Base-by-base conservation (phyloP, 2,329 filamentous ascomycete species). In the Ascochyta clinopodiicola region DNA sequence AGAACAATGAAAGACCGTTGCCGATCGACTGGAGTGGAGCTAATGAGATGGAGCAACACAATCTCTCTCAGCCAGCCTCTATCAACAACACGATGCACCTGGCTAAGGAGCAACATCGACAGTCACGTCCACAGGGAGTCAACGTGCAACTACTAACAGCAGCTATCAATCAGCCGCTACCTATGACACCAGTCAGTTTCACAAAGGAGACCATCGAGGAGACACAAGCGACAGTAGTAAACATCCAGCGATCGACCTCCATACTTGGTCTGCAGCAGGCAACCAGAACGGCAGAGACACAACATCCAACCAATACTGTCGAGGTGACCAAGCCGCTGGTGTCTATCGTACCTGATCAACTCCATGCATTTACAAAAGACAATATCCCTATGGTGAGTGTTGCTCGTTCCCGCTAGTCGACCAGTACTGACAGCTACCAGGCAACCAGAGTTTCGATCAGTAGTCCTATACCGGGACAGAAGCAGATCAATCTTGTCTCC, bases 11-110 rank as follows among this genome's bases (percentile, higher is more conserved):
- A 10, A n/a, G 15, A 17, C 25, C 32, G 17, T 19, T 37, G 4
- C 7, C 40, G 5, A 35, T 6, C 10, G 43, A 52, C 37, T 52
- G 50, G 50, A 37, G 19, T 29, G 40, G 32, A 9, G 50, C 42
- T 24, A 35, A 19, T 24, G 43, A 46, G 36, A 24, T 46, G 22
- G 43, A 46, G 22, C 42, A 45, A 10, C 25, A n/a, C n/a, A 13
- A 10, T 7, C n/a, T 29, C 5, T 2, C 12, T n/a, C 15, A 39
- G 22, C 22, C 36, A 6, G 12, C 17, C 10, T 17, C 22, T 22
- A 13, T 8, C 7, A 22, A 1, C 17, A 5, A 10, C 10, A 15
- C 13, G 2, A 15, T 22, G 6, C 3, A 15, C 9, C 17, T 7
- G 7, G 9, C 29, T 24, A 29, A 31, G n/a, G n/a, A 8, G 12